These are phyloP conservation scores for Penicillium sp. DNA, from an alignment of 2,329 filamentous ascomycete species.

Conservation along the genomic window DNA sequence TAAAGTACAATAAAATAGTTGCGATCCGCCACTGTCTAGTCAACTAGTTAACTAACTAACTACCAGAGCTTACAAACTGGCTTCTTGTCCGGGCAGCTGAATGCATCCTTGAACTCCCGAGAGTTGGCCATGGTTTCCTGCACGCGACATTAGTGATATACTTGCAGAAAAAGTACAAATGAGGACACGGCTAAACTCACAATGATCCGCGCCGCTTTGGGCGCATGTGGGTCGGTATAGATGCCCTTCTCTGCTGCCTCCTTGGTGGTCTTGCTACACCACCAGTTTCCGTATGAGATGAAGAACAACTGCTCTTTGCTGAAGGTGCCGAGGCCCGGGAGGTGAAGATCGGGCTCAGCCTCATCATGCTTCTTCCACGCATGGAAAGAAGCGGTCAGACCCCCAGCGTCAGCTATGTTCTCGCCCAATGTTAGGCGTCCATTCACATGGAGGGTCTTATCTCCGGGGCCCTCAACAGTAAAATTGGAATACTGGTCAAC, in stretches of 20 bases:
- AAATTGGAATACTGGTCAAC: constrained; percentile 63
- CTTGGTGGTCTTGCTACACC: constrained; percentile 62
- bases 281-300: constrained; percentile 59
- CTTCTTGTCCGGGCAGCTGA: constrained; percentile 61
- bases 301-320: constrained; percentile 68
- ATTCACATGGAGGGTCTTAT: constrained; percentile 57
- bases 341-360: constrained; percentile 48
- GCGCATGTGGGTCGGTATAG: constrained; percentile 62
- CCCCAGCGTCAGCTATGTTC: constrained; percentile 68
- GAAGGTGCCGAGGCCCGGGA: constrained; percentile 60
- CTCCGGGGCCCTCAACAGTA: constrained; percentile 54
- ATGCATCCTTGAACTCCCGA: constrained; percentile 62
- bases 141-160: background rate
- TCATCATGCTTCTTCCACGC: constrained; percentile 61
- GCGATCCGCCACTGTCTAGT: background rate
- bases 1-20: background rate
- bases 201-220: constrained; percentile 56
- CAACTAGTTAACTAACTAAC: background rate
- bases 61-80: constrained; percentile 69
- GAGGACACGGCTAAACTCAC: constrained; percentile 25
- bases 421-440: constrained; percentile 62
- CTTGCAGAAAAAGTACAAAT: background rate
- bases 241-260: constrained; percentile 56
- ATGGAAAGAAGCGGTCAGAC: constrained; percentile 57
- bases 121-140: constrained; percentile 64